A percentile compares a stretch with the other conserved stretches of the same genome.
phyloP scores from a whole-genome alignment of 345 rosid species.

The Syzygium aromaticum region DNA sequence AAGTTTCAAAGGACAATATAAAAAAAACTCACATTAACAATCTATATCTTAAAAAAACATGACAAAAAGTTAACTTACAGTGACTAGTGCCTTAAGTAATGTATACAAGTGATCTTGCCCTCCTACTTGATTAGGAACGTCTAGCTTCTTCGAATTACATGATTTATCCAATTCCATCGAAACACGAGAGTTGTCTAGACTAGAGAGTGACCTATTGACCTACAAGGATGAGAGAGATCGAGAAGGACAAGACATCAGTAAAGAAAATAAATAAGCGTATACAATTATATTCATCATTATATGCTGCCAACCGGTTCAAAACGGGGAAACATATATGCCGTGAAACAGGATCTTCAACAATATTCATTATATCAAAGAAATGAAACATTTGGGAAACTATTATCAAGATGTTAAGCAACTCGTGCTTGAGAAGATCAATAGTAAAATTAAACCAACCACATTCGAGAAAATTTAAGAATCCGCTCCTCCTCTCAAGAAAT shows the following conservation, averaged over 20 bases:
- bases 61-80: background rate
- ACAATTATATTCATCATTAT: background rate
- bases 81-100: background rate
- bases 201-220: background rate
- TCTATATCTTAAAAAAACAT: too few species aligned
- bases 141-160: background rate
- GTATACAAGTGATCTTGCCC: background rate
- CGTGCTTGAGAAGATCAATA: background rate
- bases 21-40: background rate
- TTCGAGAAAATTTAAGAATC: background rate
- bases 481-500: background rate
- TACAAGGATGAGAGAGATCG: background rate
- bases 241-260: background rate
- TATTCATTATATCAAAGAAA: background rate
- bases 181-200: background rate
- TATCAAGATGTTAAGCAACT: background rate
- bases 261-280: background rate
- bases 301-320: background rate
- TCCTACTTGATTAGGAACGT: background rate
- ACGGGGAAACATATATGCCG: background rate
- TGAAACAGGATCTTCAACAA: background rate
- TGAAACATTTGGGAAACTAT: background rate
- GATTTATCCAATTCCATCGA: background rate
- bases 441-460: background rate
- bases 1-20: background rate